Base-by-base conservation (phyloP, 2,329 filamentous ascomycete species). In the Didymella arachidicola region DNA sequence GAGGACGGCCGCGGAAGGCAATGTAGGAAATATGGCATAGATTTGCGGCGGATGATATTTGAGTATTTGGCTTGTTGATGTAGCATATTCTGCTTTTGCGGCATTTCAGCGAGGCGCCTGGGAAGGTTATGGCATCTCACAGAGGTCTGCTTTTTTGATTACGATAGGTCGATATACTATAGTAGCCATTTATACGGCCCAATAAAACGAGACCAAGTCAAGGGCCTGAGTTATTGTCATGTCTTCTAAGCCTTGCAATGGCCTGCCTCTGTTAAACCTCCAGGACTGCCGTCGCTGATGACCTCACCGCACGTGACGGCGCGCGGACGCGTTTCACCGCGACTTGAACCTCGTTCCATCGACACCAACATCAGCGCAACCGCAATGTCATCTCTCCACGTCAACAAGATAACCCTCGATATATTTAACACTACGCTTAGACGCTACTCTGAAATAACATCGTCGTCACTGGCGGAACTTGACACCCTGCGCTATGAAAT, bases 401-500 rank as follows among this genome's bases (percentile, higher is more conserved):
- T 64, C 27, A 62, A 49, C 4, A 57, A 18, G 2, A 74, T 75
- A 2, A 55, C 65, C 2, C 42, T 64, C 3, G 14, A 25, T 1
- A n/a, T 60, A 0, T 74, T 74, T 59, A 64, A 62, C 8, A 47
- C 57, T 3, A 49, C 63, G 2, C 60, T 77, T 16, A 56, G 64
- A 1, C 71, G 69, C 30, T 77, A 77, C 34, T 39, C 66, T 11
- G 39, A 64, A 12, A 62, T 52, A 18, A 72, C 68, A 1, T 72
- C 75, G 4, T 61, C 67, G 3, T 66, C 68, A 19, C 61, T 78
- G 2, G 60, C 60, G 27, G 68, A 72, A 7, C 65, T 77, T n/a
- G 75, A 78, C 57, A 49, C 53, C 12, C 52, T 66, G 7, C 74
- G 76, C 50, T 77, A 76, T 54, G 61, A 66, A 11, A 67, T 61